Evolutionary conservation across 495 filamentous ascomycete species (phyloP), one percentile per base, ranked within the genome.

Genomic region (Annulohypoxylon maeteangense): DNA sequence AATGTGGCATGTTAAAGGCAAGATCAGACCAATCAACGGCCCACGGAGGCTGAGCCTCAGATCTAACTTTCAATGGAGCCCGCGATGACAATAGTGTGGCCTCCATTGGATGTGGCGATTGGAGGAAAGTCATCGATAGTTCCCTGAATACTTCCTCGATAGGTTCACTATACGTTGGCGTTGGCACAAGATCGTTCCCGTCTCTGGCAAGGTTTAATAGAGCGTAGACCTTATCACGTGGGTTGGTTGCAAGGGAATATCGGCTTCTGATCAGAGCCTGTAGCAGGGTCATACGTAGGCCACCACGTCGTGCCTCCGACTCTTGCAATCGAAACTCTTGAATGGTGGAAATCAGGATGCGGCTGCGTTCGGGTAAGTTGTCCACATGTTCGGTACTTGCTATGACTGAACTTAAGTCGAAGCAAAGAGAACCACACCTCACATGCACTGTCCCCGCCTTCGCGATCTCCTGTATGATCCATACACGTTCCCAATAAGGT

Each of bases 401-500:
- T 14, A 65, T 23, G 50, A 65, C 36, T 10, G 36, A 31, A 8
- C 10, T 25, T 5, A 67, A 10, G 22, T 60, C 25, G 44, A 65
- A 45, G 25, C 27, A 22, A 7, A 55, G 25, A 34, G 64, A 59
- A 7, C 65, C 65, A 27, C 65, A 60, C 16, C 56, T 42, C 47
- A 68, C 58, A 12, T 7, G 31, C 0, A 60, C 55, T 0, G 20
- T 29, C 14, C 23, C 10, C 7, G 65, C 29, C 14, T 53, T 59
- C 25, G 55, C 56, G 32, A 68, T 55, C 36, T 68, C 65, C 23
- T 68, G 65, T 55, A 68, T 51, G 47, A 68, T 54, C 65, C 65
- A 68, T 20, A 68, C 65, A 1, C 65, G 65, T 22, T 68, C 42
- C 65, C 65, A 68, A 25, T 68, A 68, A 7, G 65, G 62, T 27